Evolutionary conservation across 1,284 basidiomycete genomes (phyloP).

Genomic region (Lentinus polychrous): DNA sequence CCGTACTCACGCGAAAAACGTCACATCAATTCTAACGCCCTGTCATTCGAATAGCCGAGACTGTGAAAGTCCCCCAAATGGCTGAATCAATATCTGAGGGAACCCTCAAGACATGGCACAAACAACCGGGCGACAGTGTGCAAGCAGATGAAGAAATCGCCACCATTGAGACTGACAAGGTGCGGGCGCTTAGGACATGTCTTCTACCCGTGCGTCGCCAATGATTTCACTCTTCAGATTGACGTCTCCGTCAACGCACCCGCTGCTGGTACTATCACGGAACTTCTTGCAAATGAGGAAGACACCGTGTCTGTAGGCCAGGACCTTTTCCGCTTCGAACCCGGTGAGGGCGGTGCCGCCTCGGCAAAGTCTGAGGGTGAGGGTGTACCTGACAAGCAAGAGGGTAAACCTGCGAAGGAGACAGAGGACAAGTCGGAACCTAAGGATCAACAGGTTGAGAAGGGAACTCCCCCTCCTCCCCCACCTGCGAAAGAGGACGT

Average conservation of each 20-base stretch:
- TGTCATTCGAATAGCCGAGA: conserved; percentile 54
- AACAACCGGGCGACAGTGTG: conserved; percentile 90
- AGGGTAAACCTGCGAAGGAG: conserved; percentile 33
- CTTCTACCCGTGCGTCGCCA: too few species aligned
- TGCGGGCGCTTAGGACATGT: conserved; percentile 25
- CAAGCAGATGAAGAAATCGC: conserved; percentile 94
- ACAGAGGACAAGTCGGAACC: conserved; percentile 38
- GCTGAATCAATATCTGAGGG: conserved; percentile 99
- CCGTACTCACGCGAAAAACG: conserved; percentile 14
- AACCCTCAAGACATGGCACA: conserved; percentile 92
- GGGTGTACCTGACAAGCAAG: conserved; percentile 23
- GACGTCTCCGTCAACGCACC: conserved; percentile 97
- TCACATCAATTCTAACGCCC: conserved; percentile 11
- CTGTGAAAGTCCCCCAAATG: conserved; percentile 97
- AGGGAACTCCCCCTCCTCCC: conserved; percentile 32
- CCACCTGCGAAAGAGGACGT: conserved; percentile 28
- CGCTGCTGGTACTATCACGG: conserved; percentile 80
- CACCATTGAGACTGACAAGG: conserved; percentile 99
- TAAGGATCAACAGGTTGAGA: conserved; percentile 44
- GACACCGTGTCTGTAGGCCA: conserved; percentile 94
- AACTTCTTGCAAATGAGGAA: conserved; percentile 86
- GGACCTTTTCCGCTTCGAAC: conserved; percentile 89
- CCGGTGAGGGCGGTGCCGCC: conserved; percentile 64
- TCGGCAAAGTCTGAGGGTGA: conserved; percentile 25
- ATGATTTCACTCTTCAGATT: conserved; percentile 49